Percentiles rank a stretch among this genome's conserved stretches.
phyloP scores from a whole-genome alignment of 2,329 filamentous ascomycete genomes.

The Paecilomyces sp. region DNA sequence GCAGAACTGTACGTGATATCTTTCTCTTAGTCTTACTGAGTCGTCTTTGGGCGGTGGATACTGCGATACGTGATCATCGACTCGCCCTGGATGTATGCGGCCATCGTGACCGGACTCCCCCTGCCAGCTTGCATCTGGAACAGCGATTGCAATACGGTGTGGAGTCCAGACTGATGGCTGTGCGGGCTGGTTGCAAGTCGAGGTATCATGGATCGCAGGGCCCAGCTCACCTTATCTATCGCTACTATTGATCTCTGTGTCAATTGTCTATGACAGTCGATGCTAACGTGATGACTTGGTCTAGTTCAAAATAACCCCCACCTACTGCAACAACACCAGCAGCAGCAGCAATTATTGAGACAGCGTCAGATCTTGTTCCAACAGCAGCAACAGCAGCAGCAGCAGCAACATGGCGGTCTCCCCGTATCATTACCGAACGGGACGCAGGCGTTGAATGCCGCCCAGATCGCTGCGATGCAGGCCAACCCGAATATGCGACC shows the following conservation, averaged over 20 bases:
- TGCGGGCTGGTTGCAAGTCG: not conserved
- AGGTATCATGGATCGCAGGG: not conserved
- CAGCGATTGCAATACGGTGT: not conserved
- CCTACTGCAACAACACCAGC: conserved; percentile 35
- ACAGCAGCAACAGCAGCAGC: conserved; percentile 25
- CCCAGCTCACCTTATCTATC: not conserved
- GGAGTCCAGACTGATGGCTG: not conserved
- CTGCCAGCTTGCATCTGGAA: not conserved
- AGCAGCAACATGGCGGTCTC: conserved; percentile 21
- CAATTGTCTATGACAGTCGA: not conserved
- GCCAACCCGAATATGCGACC: conserved; percentile 33
- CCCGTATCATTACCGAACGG: conserved; percentile 36
- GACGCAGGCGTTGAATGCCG: conserved; percentile 31
- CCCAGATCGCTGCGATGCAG: conserved; percentile 38
- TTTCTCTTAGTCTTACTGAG: not conserved
- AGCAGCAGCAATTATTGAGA: conserved; percentile 21
- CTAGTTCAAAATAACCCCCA: conserved; percentile 37
- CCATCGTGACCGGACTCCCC: not conserved
- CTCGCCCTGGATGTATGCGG: not conserved
- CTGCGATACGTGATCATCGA: not conserved
- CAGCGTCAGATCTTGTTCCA: conserved; percentile 20
- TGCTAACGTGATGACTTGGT: conserved; percentile 2
- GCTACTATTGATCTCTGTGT: not conserved
- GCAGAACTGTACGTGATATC: conserved; percentile 32
- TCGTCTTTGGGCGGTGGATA: not conserved